Percentiles rank a stretch among this genome's conserved stretches.
These are phyloP conservation scores for Hyaloscypha variabilis DNA, from an alignment of 495 filamentous ascomycete species.

Conservation along the genomic window DNA sequence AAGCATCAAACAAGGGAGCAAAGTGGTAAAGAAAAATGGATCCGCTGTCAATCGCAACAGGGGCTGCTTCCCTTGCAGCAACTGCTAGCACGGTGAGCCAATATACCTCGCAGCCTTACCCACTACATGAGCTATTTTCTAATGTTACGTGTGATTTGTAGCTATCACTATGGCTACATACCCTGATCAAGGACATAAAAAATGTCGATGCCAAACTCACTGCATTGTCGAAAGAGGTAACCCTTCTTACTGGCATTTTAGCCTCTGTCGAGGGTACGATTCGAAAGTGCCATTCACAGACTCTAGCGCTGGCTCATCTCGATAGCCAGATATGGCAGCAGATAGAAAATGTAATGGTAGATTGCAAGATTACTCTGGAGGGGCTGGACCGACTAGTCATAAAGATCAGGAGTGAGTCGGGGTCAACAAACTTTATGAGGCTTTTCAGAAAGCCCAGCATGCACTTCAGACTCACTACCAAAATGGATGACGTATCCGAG, in stretches of 20 bases:
- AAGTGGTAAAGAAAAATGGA: no score
- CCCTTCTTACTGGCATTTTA: neutral
- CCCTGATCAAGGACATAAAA: constrained; percentile 4
- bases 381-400: neutral
- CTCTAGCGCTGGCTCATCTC: neutral
- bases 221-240: neutral
- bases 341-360: neutral
- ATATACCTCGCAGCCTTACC: neutral
- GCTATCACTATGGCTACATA: neutral
- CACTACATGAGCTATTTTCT: neutral
- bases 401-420: neutral
- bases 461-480: neutral
- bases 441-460: constrained; percentile 1
- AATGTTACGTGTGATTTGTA: neutral
- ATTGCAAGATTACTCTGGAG: constrained; percentile 1
- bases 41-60: constrained; percentile 9
- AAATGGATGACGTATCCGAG: neutral
- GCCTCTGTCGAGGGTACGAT: neutral
- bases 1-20: no score
- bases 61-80: neutral
- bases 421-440: neutral
- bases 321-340: neutral
- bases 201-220: constrained; percentile 1
- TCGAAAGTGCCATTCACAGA: neutral
- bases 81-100: constrained; percentile 1